Percentiles rank a stretch among this genome's conserved stretches.
These are phyloP conservation scores for Stagonosporopsis chrysanthemi DNA, from an alignment of 2,329 filamentous ascomycete species.

Conservation along the genomic window DNA sequence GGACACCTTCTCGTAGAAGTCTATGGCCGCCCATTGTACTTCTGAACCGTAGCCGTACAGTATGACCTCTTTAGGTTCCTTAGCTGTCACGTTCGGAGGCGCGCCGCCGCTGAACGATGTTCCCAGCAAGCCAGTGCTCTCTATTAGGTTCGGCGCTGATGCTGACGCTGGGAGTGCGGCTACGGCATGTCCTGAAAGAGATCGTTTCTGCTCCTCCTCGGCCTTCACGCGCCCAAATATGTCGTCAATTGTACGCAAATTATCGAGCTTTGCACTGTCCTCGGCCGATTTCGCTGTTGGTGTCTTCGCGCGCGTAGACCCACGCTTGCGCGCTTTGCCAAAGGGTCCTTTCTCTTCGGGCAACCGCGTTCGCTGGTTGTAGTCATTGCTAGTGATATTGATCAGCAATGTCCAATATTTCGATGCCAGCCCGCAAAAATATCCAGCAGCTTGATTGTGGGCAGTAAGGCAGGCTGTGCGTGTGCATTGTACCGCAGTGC, in stretches of 20 bases:
- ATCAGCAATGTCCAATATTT: not conserved
- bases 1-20: constrained; percentile 86
- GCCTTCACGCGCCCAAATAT: constrained; percentile 53
- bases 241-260: constrained; percentile 55
- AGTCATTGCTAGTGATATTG: constrained; percentile 39
- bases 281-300: constrained; percentile 66
- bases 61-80: constrained; percentile 78
- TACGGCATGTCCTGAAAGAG: constrained; percentile 28
- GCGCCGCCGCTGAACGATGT: constrained; percentile 39
- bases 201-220: constrained; percentile 41
- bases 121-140: constrained; percentile 35
- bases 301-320: constrained; percentile 61
- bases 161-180: constrained; percentile 39
- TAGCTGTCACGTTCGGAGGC: constrained; percentile 51
- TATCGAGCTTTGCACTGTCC: constrained; percentile 58
- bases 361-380: constrained; percentile 58
- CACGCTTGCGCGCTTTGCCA: constrained; percentile 59
- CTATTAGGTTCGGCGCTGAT: constrained; percentile 43
- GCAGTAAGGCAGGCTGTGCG: constrained; percentile 1
- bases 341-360: constrained; percentile 69
- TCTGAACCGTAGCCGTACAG: constrained; percentile 81
- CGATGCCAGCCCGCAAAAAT: not conserved
- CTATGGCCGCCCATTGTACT: constrained; percentile 80
- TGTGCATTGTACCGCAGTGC: not conserved
- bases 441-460: not conserved